These are phyloP conservation scores for Lithohypha guttulata DNA, from an alignment of 2,329 filamentous ascomycete genomes.

Conservation along the genomic window DNA sequence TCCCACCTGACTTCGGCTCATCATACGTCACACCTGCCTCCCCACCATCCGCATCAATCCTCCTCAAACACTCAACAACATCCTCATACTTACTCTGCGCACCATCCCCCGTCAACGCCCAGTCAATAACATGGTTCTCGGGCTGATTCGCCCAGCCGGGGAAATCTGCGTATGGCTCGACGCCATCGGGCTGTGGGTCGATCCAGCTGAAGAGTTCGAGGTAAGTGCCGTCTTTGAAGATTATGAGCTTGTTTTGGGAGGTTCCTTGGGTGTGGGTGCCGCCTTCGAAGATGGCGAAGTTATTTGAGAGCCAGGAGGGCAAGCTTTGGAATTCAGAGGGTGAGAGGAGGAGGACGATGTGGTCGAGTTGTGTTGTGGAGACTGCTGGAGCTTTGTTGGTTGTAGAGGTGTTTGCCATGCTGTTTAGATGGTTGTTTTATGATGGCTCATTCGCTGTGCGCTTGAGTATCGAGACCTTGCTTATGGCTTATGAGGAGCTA, in stretches of 20 bases:
- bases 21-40: conserved; percentile 15
- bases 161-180: conserved; percentile 16
- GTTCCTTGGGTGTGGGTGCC: conserved; percentile 20
- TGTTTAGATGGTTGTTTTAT: too few species aligned
- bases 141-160: conserved; percentile 18
- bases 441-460: too few species aligned
- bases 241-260: conserved; percentile 22
- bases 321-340: conserved; percentile 18
- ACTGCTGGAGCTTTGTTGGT: too few species aligned
- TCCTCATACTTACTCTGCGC: conserved; percentile 15
- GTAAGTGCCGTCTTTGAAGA: conserved; percentile 22
- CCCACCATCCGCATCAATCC: conserved; percentile 6
- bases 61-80: conserved; percentile 12
- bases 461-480: too few species aligned
- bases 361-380: conserved; percentile 12
- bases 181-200: conserved; percentile 9
- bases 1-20: conserved; percentile 14
- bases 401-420: too few species aligned
- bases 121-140: conserved; percentile 19
- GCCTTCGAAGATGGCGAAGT: conserved; percentile 22
- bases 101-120: conserved; percentile 19
- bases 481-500: too few species aligned
- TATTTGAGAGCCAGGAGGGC: conserved; percentile 20
- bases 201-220: conserved; percentile 23
- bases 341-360: conserved; percentile 20